phyloP scores from a whole-genome alignment of 306 rosid species.

The Biancaea sappan region DNA sequence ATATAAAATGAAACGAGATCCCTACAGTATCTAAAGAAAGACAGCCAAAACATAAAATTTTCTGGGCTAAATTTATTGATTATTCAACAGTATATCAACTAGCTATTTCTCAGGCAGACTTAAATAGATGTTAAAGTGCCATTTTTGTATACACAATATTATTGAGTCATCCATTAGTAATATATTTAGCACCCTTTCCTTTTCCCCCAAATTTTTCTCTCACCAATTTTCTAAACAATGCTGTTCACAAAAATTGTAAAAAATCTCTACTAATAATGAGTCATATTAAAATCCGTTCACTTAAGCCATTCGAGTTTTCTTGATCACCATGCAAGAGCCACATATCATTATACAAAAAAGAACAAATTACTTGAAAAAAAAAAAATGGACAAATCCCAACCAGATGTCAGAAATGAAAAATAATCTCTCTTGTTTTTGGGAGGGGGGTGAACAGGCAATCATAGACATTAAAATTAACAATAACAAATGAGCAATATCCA shows the following conservation, averaged over 20 bases:
- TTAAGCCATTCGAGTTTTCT: slow-evolving; percentile 2
- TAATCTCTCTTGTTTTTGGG: not conserved
- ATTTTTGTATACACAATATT: not conserved
- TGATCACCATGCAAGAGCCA: not conserved
- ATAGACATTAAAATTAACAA: slow-evolving; percentile 1
- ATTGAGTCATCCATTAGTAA: not conserved
- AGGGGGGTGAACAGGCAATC: not conserved
- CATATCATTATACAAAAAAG: not conserved
- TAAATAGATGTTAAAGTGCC: not conserved
- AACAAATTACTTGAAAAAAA: not conserved
- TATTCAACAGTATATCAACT: not conserved
- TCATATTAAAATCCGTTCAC: slow-evolving; percentile 6
- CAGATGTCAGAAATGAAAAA: slow-evolving; percentile 21
- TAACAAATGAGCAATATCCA: slow-evolving; percentile 8
- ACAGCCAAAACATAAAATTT: not conserved
- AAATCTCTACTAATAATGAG: slow-evolving; percentile 15
- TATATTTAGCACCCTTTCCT: not conserved
- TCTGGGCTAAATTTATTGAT: not conserved
- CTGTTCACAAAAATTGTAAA: slow-evolving; percentile 15
- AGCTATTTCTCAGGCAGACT: not conserved
- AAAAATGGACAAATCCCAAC: slow-evolving; percentile 31
- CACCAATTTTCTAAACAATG: not conserved
- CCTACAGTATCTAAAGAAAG: not conserved
- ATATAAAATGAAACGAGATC: not conserved
- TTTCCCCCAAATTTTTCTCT: not conserved